A percentile compares a stretch with the other conserved stretches of the same genome.
phyloP scores from a whole-genome alignment of 768 basidiomycete genomes.

The Punctularia strigosozonata region DNA sequence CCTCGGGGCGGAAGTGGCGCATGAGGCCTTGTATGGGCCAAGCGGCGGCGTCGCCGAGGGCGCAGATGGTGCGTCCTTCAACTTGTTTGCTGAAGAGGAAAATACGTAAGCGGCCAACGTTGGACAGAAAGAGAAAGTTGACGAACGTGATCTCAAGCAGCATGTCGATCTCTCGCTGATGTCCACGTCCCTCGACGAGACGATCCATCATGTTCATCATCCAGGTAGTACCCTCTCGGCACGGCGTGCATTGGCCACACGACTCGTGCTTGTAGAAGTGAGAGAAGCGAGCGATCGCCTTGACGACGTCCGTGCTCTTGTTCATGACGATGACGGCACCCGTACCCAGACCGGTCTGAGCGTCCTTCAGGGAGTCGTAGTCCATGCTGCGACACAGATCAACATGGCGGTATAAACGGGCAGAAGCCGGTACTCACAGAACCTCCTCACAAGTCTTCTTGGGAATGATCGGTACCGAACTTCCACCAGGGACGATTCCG shows the following conservation, averaged over 20 bases:
- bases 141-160: constrained; percentile 84
- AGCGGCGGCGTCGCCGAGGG: constrained; percentile 92
- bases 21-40: constrained; percentile 99
- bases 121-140: background rate
- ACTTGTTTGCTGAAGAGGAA: constrained; percentile 68
- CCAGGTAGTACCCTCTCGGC: constrained; percentile 94
- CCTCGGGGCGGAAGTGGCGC: constrained; percentile 94
- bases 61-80: constrained; percentile 94
- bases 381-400: constrained; percentile 62
- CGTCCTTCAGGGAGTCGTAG: constrained; percentile 94
- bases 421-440: constrained; percentile 43
- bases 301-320: constrained; percentile 90
- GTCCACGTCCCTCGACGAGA: constrained; percentile 84
- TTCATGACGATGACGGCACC: constrained; percentile 99
- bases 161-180: constrained; percentile 96
- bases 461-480: constrained; percentile 88
- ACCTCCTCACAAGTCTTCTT: constrained; percentile 76
- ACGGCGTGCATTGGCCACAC: constrained; percentile 94
- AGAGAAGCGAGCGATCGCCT: constrained; percentile 89
- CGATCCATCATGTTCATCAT: constrained; percentile 99
- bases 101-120: background rate
- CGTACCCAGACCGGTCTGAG: constrained; percentile 92
- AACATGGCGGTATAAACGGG: background rate
- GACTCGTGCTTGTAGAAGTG: constrained; percentile 98
- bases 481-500: constrained; percentile 94